phyloP scores from a whole-genome alignment of 1,284 basidiomycete genomes.

The Leccinum holopus region DNA sequence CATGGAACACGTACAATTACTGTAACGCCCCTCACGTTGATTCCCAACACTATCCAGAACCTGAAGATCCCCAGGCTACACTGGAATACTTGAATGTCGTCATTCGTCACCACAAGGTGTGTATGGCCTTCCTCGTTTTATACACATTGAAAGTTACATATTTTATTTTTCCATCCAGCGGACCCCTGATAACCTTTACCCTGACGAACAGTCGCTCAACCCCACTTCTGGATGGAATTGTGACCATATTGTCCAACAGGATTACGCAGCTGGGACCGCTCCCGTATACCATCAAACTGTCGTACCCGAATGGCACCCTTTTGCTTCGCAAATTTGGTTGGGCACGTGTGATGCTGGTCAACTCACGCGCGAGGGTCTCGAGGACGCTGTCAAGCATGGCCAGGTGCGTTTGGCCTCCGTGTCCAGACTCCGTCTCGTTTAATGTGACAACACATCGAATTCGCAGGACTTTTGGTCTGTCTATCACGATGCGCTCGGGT shows the following conservation, averaged over 20 bases:
- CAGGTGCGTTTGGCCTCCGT: slow-evolving; percentile 30
- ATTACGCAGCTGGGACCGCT: slow-evolving; percentile 37
- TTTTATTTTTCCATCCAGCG: slow-evolving; percentile 13
- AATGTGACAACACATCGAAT: not conserved
- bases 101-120: slow-evolving; percentile 50
- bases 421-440: not conserved
- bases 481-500: slow-evolving; percentile 43
- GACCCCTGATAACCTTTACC: slow-evolving; percentile 41
- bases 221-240: slow-evolving; percentile 44
- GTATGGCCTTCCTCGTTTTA: not conserved
- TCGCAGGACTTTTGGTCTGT: slow-evolving; percentile 52
- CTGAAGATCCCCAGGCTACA: slow-evolving; percentile 27
- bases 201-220: slow-evolving; percentile 38
- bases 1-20: slow-evolving; percentile 56
- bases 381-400: slow-evolving; percentile 50
- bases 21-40: slow-evolving; percentile 55
- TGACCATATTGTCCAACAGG: slow-evolving; percentile 36
- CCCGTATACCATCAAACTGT: slow-evolving; percentile 42
- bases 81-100: slow-evolving; percentile 45
- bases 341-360: slow-evolving; percentile 56
- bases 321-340: slow-evolving; percentile 50
- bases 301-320: slow-evolving; percentile 46
- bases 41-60: slow-evolving; percentile 37
- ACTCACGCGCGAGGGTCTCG: slow-evolving; percentile 48
- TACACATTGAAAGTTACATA: not conserved